Evolutionary conservation across 805 yeast species (phyloP).

Genomic region (Huiozyma sinensis): DNA sequence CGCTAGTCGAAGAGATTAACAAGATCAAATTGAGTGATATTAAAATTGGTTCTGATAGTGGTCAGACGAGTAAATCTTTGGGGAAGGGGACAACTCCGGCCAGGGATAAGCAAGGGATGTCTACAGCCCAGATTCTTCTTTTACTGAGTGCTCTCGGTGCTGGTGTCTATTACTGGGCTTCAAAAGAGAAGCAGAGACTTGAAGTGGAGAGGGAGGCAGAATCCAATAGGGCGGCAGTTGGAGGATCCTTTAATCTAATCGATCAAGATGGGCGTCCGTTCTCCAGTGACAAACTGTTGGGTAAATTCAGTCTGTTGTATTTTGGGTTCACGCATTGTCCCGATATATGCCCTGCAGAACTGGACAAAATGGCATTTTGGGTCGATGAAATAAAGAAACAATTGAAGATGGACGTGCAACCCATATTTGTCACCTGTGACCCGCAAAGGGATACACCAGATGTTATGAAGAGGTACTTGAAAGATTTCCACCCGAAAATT

Average conservation of each 20-base stretch:
- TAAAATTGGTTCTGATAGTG: no score
- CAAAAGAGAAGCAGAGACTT: conserved; percentile 61
- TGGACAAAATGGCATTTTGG: conserved; percentile 72
- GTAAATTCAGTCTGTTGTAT: conserved; percentile 70
- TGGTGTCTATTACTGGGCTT: conserved; percentile 57
- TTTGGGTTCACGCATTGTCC: conserved; percentile 98
- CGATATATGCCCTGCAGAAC: conserved; percentile 95
- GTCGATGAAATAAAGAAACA: conserved; percentile 51
- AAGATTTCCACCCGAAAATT: conserved; percentile 81
- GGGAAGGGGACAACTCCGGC: no score
- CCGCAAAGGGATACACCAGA: conserved; percentile 90
- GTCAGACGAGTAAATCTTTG: no score
- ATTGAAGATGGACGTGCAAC: conserved; percentile 48
- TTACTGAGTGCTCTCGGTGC: conserved; percentile 56
- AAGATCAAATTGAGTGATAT: no score
- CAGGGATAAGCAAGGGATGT: no score
- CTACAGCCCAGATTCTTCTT: conserved; percentile 35
- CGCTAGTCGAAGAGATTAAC: no score
- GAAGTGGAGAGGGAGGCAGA: conserved; percentile 72
- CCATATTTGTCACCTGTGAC: conserved; percentile 89
- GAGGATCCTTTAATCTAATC: conserved; percentile 57
- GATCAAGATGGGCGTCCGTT: conserved; percentile 64
- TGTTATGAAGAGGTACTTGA: conserved; percentile 65
- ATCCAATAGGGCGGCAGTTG: conserved; percentile 78
- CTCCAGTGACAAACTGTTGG: conserved; percentile 65